A percentile compares a stretch with the other conserved stretches of the same genome.
phyloP scores from a whole-genome alignment of 371 early-diverging fungal genomes.

The Massospora cicadina region DNA sequence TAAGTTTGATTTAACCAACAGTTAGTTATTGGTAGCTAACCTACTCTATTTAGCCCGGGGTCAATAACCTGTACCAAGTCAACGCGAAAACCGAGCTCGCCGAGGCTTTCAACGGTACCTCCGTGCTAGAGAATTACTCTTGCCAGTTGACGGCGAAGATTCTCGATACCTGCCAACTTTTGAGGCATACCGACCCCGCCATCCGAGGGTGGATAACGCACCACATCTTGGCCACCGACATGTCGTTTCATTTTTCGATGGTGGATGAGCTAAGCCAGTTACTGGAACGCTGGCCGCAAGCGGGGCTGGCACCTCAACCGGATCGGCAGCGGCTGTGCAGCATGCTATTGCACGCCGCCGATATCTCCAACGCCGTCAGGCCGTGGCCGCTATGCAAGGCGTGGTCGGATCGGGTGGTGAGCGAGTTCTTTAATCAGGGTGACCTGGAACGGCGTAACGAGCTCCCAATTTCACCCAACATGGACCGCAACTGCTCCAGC shows the following conservation, averaged over 20 bases:
- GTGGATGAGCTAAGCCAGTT: conserved; percentile 31
- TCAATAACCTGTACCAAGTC: conserved; percentile 75
- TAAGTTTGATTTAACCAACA: conserved; percentile 23
- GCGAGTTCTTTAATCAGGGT: conserved; percentile 74
- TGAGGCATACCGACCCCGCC: conserved; percentile 22
- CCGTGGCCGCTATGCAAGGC: conserved; percentile 65
- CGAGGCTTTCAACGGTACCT: conserved; percentile 41
- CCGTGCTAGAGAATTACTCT: conserved; percentile 74
- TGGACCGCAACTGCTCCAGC: conserved; percentile 56
- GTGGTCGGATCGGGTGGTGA: conserved; percentile 72
- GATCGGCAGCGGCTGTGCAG: conserved; percentile 39
- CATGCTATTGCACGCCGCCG: conserved; percentile 64
- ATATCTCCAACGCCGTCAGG: conserved; percentile 69
- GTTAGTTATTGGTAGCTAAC: background rate
- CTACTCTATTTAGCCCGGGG: conserved; percentile 48
- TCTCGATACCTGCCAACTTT: conserved; percentile 41
- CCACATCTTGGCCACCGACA: conserved; percentile 67
- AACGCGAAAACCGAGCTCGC: conserved; percentile 64
- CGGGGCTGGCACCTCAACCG: background rate
- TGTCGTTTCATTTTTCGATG: conserved; percentile 68
- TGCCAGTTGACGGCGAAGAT: conserved; percentile 50
- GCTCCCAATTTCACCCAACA: conserved; percentile 67
- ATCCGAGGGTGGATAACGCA: conserved; percentile 22
- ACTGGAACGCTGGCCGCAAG: background rate
- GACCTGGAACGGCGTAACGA: conserved; percentile 51